phyloP scores from a whole-genome alignment of 2,329 filamentous ascomycete species.

The Cladosporium austrohemisphaericum region DNA sequence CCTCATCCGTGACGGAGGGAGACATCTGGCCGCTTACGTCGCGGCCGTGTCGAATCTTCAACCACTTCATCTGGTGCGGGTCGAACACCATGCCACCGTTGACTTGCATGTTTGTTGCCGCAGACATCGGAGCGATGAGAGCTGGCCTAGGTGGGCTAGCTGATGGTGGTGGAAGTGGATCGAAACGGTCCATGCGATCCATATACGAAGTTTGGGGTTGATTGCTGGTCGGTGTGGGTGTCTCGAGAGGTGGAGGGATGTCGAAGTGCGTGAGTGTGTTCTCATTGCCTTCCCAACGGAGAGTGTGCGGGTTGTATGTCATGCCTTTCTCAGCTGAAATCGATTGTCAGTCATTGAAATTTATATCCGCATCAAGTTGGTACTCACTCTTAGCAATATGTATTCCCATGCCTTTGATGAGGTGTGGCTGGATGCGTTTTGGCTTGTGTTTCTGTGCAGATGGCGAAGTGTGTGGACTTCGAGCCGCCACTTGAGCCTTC shows the following conservation, averaged over 20 bases:
- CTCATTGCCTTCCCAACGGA: slow-evolving; percentile 95
- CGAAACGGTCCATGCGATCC: slow-evolving; percentile 30
- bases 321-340: slow-evolving; percentile 80
- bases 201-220: slow-evolving; percentile 35
- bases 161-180: slow-evolving; percentile 25
- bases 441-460: slow-evolving; percentile 47
- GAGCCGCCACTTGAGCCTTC: slow-evolving; percentile 53
- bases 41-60: slow-evolving; percentile 56
- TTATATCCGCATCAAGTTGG: background rate
- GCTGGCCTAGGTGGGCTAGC: slow-evolving; percentile 58
- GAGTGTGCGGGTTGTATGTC: slow-evolving; percentile 86
- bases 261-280: slow-evolving; percentile 79
- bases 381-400: slow-evolving; percentile 76
- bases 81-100: slow-evolving; percentile 99
- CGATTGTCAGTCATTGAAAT: slow-evolving; percentile 12
- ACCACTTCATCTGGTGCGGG: slow-evolving; percentile 94
- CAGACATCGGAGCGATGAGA: slow-evolving; percentile 77
- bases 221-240: slow-evolving; percentile 34
- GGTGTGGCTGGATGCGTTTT: slow-evolving; percentile 61
- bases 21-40: slow-evolving; percentile 35
- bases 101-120: slow-evolving; percentile 77
- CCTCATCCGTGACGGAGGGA: slow-evolving; percentile 64
- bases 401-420: slow-evolving; percentile 79
- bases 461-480: slow-evolving; percentile 50
- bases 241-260: slow-evolving; percentile 34